phyloP scores from a whole-genome alignment of 805 yeast species.

The Saturnispora galanensis region DNA sequence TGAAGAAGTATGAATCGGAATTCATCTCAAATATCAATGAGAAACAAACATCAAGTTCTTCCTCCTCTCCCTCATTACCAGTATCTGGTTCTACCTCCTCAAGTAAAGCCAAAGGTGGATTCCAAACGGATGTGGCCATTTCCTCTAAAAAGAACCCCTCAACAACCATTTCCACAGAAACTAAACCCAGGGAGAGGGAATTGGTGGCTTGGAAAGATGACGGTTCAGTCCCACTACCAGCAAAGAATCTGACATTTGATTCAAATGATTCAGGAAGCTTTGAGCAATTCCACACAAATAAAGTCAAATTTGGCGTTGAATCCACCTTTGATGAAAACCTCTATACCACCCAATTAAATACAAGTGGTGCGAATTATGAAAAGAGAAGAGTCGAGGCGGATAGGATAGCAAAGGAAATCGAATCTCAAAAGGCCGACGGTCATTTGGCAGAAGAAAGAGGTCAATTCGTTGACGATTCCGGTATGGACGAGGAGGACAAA shows the following conservation, averaged over 20 bases:
- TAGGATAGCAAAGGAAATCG: constrained; percentile 74
- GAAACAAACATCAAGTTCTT: too few species aligned
- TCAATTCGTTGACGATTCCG: constrained; percentile 62
- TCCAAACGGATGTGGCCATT: constrained; percentile 83
- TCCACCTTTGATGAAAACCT: constrained; percentile 77
- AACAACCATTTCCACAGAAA: too few species aligned
- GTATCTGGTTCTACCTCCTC: background rate
- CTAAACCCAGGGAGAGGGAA: constrained; percentile 44
- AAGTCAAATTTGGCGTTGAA: constrained; percentile 77
- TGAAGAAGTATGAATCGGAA: too few species aligned
- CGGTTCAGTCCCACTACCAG: constrained; percentile 18
- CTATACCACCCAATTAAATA: constrained; percentile 73
- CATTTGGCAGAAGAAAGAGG: constrained; percentile 95
- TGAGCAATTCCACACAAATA: constrained; percentile 95
- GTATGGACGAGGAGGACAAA: constrained; percentile 90
- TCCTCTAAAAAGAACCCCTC: constrained; percentile 24
- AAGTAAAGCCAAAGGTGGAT: constrained; percentile 24
- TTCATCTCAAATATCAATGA: too few species aligned
- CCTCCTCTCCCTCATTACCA: background rate
- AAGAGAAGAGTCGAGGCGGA: constrained; percentile 63
- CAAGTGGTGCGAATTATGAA: constrained; percentile 60
- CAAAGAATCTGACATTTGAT: constrained; percentile 24
- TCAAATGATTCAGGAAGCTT: constrained; percentile 31
- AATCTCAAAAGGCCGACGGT: constrained; percentile 49
- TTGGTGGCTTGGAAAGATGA: constrained; percentile 83